Base-by-base conservation (phyloP, 345 rosid genomes). In the Trapa bicornis region DNA sequence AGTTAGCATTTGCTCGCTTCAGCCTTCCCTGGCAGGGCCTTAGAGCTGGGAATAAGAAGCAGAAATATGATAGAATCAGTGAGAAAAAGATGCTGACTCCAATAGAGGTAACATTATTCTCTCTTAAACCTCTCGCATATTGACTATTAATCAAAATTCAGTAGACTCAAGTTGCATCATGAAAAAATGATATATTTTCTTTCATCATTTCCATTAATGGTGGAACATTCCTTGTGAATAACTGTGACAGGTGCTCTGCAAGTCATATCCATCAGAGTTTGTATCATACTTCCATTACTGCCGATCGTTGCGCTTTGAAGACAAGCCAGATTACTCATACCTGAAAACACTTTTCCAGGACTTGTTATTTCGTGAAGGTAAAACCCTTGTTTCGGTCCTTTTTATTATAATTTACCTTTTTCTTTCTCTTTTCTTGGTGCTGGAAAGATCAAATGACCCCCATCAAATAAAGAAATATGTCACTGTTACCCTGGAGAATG, bases 11-110 rank as follows among this genome's bases (percentile, higher is more conserved):
- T 35, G 63, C 42, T 61, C 75, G 70, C 69, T 67, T 71, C 85
- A 92, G 98, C 76, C 96, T 93, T 75, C 98, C 97, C 36, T 93
- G 98, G 94, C 97, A 93, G 81, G 97, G 97, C 67, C 64, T 93
- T 70, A 93, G 81, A 81, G 96, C 91, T 64, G 97, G 97, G 71
- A 93, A 86, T 13, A 93, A 93, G 81, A 93, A 93, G 83, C 98
- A 90, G 80, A 93, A 90, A 78, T 93, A 93, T 77, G 97, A 90
- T 75, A 93, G 84, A 74, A 93, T 93, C 75, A 86, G 98, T 58
- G 97, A 90, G 78, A 93, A 88, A 84, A 93, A 93, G 88, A 88
- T 85, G 84, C 83, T 87, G 67, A 93, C 96, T 72, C 81, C 97
- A 61, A 80, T 86, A 58, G 98, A 90, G 96, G 97, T 90, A 85